Evolutionary conservation across 257 asterid genomes (phyloP).

Genomic region (Scutellaria galericulata): DNA sequence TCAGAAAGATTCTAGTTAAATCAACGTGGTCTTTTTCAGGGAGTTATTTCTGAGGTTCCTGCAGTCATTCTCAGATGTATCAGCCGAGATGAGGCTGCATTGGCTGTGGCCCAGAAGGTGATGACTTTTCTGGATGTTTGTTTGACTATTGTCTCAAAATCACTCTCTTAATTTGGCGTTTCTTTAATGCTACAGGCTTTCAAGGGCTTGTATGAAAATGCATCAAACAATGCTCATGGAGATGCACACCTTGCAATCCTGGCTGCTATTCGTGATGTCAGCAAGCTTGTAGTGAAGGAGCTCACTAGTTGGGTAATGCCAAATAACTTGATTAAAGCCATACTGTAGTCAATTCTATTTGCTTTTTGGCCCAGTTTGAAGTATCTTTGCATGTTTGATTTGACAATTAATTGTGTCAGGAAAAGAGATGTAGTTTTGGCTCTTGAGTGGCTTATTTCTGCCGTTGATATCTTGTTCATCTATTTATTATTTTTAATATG

Average conservation of each 20-base stretch:
- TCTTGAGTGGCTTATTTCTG: background rate
- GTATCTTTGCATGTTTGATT: background rate
- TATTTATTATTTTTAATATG: background rate
- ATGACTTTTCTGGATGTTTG: constrained; percentile 8
- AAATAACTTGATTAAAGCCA: background rate
- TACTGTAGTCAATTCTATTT: constrained; percentile 11
- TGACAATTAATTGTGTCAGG: background rate
- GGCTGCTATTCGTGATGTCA: constrained; percentile 90
- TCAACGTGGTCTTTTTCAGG: constrained; percentile 49
- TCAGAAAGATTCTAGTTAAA: background rate
- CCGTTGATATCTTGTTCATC: too few species aligned
- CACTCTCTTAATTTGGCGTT: constrained; percentile 20
- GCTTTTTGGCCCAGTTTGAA: constrained; percentile 15
- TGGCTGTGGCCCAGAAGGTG: constrained; percentile 98
- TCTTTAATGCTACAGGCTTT: constrained; percentile 61
- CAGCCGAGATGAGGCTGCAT: constrained; percentile 96
- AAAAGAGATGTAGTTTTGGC: background rate
- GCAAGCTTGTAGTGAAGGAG: constrained; percentile 98
- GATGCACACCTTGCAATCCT: constrained; percentile 83
- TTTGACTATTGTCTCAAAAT: constrained; percentile 19
- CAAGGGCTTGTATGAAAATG: constrained; percentile 88
- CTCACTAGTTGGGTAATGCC: constrained; percentile 94
- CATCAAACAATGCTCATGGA: constrained; percentile 69
- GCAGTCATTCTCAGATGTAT: constrained; percentile 80
- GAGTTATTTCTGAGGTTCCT: constrained; percentile 90